These are phyloP conservation scores for Talaromyces piceae DNA, from an alignment of 2,329 filamentous ascomycete species.

Conservation along the genomic window DNA sequence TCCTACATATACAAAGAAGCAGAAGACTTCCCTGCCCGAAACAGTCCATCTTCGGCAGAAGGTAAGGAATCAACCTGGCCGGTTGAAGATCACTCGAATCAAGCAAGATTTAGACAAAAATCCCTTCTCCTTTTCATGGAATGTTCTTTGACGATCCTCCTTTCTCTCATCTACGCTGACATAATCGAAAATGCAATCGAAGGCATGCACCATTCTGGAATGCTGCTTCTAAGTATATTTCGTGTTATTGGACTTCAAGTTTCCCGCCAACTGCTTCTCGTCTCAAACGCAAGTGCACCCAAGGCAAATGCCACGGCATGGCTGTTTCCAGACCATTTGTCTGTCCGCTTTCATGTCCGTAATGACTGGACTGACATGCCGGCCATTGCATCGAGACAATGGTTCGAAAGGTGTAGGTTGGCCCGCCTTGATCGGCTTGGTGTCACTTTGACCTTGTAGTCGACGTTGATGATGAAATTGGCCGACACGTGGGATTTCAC, in stretches of 20 bases:
- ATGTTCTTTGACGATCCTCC: too few relatives aligned
- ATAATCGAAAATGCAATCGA: not conserved
- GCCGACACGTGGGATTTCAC: not conserved
- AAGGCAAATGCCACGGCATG: not conserved
- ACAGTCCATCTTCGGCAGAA: not conserved
- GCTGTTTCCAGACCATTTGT: not conserved
- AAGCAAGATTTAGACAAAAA: not conserved
- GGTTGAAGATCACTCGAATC: not conserved
- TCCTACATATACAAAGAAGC: not conserved
- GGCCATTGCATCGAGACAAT: not conserved
- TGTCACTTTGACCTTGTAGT: not conserved
- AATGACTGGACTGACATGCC: not conserved
- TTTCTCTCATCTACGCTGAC: not conserved
- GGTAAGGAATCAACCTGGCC: not conserved
- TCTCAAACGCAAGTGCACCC: not conserved
- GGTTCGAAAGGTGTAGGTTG: not conserved
- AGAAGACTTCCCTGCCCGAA: not conserved
- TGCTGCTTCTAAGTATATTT: not conserved
- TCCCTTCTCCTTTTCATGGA: not conserved
- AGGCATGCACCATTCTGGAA: not conserved
- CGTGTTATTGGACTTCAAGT: not conserved
- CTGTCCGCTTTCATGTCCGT: not conserved
- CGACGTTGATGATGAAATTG: conserved; percentile 1
- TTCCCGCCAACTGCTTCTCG: not conserved
- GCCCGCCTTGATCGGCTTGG: not conserved